These are phyloP conservation scores for Podaxis sp. DNA, from an alignment of 768 basidiomycete species.

Conservation along the genomic window DNA sequence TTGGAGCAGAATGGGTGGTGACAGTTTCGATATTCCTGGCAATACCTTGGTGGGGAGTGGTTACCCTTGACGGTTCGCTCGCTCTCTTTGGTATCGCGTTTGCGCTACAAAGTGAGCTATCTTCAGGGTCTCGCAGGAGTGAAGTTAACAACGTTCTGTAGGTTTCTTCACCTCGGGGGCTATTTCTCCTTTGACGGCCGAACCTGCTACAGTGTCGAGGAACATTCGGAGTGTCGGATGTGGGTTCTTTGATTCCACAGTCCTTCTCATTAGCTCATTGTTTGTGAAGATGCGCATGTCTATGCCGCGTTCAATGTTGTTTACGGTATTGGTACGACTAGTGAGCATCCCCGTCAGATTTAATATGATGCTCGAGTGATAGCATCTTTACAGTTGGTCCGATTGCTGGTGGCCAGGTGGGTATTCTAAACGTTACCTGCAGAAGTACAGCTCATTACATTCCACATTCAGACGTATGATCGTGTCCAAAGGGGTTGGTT, in stretches of 20 bases:
- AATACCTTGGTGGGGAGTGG: constrained; percentile 59
- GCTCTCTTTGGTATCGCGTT: constrained; percentile 44
- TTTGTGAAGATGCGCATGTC: constrained; percentile 58
- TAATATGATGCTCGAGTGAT: neutral
- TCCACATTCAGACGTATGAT: constrained; percentile 49
- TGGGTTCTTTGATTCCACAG: constrained; percentile 17
- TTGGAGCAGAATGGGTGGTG: constrained; percentile 54
- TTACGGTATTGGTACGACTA: constrained; percentile 58
- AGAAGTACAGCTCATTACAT: constrained; percentile 1
- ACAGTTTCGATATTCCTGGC: constrained; percentile 42
- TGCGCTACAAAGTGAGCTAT: constrained; percentile 49
- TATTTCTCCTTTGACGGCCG: constrained; percentile 59
- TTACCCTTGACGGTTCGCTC: constrained; percentile 43
- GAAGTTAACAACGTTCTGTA: constrained; percentile 21
- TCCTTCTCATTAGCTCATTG: constrained; percentile 1
- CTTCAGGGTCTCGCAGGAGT: neutral
- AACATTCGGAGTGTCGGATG: constrained; percentile 64
- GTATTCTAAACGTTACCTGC: neutral
- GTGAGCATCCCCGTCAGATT: constrained; percentile 31
- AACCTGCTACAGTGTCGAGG: constrained; percentile 58
- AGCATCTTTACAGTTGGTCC: constrained; percentile 51
- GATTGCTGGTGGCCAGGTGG: constrained; percentile 62
- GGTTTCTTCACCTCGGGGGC: constrained; percentile 60
- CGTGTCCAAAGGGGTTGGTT: constrained; percentile 55
- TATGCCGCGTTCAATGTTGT: constrained; percentile 74